Evolutionary conservation across 225 moss, liverwort and hornwort species (phyloP).

Genomic region (Polytrichum commune): DNA sequence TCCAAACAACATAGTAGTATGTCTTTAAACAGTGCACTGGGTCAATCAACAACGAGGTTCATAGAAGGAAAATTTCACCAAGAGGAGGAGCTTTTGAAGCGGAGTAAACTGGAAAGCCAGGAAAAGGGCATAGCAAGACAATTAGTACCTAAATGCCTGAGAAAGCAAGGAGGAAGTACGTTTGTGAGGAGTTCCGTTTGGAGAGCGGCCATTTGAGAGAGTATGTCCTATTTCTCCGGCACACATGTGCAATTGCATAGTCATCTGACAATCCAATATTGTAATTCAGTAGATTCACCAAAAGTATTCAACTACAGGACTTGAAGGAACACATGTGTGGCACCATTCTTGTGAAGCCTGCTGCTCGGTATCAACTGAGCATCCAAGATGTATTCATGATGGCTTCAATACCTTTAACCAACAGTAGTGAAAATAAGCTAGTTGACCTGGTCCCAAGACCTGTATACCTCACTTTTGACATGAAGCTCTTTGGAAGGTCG

Average conservation of each 20-base stretch:
- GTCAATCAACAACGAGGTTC: too few relatives aligned
- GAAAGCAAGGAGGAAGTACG: slow-evolving; percentile 58
- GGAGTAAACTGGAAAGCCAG: slow-evolving; percentile 20
- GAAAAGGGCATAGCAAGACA: slow-evolving; percentile 38
- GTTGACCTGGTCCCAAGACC: background rate
- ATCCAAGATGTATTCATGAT: too few relatives aligned
- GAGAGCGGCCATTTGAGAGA: slow-evolving; percentile 33
- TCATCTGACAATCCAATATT: slow-evolving; percentile 56
- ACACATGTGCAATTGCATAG: slow-evolving; percentile 56
- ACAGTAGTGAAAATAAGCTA: background rate
- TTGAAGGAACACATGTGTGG: background rate
- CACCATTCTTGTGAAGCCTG: too few relatives aligned
- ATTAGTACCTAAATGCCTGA: slow-evolving; percentile 61
- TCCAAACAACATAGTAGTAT: too few relatives aligned
- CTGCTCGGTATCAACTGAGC: too few relatives aligned
- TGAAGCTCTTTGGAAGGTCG: slow-evolving; percentile 32
- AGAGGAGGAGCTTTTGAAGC: background rate
- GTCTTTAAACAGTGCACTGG: too few relatives aligned
- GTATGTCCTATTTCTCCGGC: slow-evolving; percentile 62
- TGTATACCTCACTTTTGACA: slow-evolving; percentile 75
- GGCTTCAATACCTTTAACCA: too few relatives aligned
- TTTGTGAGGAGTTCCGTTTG: slow-evolving; percentile 66
- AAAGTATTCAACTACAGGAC: background rate
- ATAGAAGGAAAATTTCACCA: background rate
- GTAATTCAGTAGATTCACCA: slow-evolving; percentile 5